A percentile compares a stretch with the other conserved stretches of the same genome.
phyloP scores from a whole-genome alignment of 257 asterid species.

The Rauvolfia tetraphylla region DNA sequence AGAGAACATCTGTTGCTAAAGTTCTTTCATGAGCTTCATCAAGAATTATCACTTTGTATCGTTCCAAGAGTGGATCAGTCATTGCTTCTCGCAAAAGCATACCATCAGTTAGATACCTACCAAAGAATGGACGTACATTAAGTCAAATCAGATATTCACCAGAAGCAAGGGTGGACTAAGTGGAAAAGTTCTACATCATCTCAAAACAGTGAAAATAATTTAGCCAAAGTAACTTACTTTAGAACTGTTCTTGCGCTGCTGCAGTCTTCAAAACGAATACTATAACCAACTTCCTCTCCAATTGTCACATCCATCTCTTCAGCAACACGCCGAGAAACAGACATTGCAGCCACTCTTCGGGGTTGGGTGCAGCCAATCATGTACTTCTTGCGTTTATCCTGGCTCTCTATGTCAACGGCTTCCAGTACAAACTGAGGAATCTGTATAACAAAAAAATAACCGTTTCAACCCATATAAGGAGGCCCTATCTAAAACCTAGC shows the following conservation, averaged over 20 bases:
- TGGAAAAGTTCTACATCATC: background rate
- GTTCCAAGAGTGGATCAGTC: slow-evolving; percentile 91
- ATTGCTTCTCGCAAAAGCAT: slow-evolving; percentile 99
- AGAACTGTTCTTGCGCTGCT: slow-evolving; percentile 79
- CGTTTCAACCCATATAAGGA: background rate
- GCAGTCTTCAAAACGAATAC: slow-evolving; percentile 95
- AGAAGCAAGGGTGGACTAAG: background rate
- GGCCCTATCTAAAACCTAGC: background rate
- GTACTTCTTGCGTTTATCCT: slow-evolving; percentile 69
- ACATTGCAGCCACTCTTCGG: slow-evolving; percentile 97
- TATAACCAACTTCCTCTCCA: slow-evolving; percentile 98
- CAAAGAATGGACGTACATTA: background rate
- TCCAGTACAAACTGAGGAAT: slow-evolving; percentile 96
- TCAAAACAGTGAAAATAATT: background rate
- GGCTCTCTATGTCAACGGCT: slow-evolving; percentile 58
- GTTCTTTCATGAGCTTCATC: slow-evolving; percentile 99
- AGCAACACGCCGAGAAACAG: slow-evolving; percentile 95
- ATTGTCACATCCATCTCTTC: slow-evolving; percentile 97
- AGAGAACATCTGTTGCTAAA: slow-evolving; percentile 86
- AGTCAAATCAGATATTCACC: background rate
- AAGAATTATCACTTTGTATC: slow-evolving; percentile 90
- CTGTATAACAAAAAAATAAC: slow-evolving; percentile 28
- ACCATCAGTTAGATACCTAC: slow-evolving; percentile 97
- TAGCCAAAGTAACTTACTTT: slow-evolving; percentile 35
- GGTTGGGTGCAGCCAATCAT: slow-evolving; percentile 99